Evolutionary conservation across 163 green algal genomes (phyloP), one percentile per base, ranked within the genome.

Genomic region (Smithsoniella earleae): DNA sequence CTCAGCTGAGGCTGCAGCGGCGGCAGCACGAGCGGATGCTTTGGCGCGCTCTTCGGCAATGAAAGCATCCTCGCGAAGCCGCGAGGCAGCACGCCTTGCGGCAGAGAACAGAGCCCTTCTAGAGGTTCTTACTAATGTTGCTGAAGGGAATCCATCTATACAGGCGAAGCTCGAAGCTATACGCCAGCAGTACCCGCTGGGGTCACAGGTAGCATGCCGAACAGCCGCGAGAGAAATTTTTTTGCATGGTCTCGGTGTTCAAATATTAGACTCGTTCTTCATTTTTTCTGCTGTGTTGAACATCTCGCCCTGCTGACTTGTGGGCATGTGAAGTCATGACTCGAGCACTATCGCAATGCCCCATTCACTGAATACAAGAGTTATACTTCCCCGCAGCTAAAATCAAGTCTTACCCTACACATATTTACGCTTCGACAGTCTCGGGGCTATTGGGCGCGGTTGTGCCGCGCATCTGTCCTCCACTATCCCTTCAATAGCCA

Each of bases 11-110:
- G 82, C 84, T 36, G 84, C 84, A 30, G 79, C 82, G 10, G 74
- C 84, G 62, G 82, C 84, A 3, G 82, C 84, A 2, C 73, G 80
- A 30, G 80, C 82, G 8, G 84, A 89, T 62, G 73, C 82, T 1
- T 55, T 87, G 36, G 78, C 81, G 3, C 77, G 84, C 58, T 69
- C 58, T 0, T 69, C 58, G n/a, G 8, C 18, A 33, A 30, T 69
- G 27, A 69, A 69, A 33, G 40, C 58, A 5, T 69, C 58, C 6
- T 43, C 27, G 16, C 18, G 58, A 5, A 69, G 58, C 25, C 58
- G 58, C 4, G 58, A 69, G 16, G 58, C 58, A 16, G 58, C 58
- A 4, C 38, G 58, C 30, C 25, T 69, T n/a, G 58, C 58, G 22
- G 58, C 58, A 38, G 58, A 69, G 27, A 69, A 69, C 58, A 36